Conservation (phyloP, 345 rosid species). For the Lagerstroemia speciosa region DNA sequence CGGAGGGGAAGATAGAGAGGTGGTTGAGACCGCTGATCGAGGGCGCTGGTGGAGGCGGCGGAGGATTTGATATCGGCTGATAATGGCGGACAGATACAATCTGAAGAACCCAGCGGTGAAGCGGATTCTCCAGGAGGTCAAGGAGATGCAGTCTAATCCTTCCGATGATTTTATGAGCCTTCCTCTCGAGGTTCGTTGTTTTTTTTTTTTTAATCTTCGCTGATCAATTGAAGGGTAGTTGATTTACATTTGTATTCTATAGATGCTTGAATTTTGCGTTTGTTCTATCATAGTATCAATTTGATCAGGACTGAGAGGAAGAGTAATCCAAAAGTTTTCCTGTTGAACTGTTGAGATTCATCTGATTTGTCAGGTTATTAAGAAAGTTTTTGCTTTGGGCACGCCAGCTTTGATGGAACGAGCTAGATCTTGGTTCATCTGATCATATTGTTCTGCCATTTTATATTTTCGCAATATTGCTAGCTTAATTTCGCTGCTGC, state of each 20-base stretch:
- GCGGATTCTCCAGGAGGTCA: conserved; percentile 96
- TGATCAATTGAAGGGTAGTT: background rate
- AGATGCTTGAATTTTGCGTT: too few species aligned
- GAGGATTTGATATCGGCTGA: background rate
- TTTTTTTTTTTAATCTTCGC: conserved; percentile 1
- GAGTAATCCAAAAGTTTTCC: too few species aligned
- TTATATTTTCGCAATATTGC: background rate
- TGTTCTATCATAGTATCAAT: too few species aligned
- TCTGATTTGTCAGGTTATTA: background rate
- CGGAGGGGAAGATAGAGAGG: background rate
- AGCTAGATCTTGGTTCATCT: background rate
- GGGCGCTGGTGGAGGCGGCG: background rate
- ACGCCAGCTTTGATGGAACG: background rate
- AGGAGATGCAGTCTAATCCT: conserved; percentile 97
- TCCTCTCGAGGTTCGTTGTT: conserved; percentile 86
- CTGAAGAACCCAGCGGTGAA: conserved; percentile 88
- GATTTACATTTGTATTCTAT: background rate
- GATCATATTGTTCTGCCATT: background rate
- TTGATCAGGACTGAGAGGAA: background rate
- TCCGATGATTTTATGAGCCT: conserved; percentile 98
- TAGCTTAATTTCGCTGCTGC: background rate
- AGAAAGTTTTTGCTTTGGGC: too few species aligned
- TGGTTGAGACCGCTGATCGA: conserved; percentile 1
- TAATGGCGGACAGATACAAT: conserved; percentile 68
- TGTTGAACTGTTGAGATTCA: background rate